phyloP scores from a whole-genome alignment of 305 asterid species.

The Fraxinus angustifolia region DNA sequence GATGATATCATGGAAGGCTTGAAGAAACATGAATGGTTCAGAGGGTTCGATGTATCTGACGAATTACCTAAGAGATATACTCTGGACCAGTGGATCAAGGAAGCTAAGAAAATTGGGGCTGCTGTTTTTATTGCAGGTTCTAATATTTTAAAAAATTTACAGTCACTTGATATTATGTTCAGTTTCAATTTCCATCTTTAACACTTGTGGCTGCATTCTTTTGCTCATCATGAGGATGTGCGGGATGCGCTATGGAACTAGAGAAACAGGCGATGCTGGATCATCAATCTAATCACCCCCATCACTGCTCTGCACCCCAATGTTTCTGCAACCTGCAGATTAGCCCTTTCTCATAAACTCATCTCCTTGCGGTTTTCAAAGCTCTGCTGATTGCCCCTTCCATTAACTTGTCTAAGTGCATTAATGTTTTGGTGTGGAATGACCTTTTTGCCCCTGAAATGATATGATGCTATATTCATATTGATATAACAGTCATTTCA shows the following conservation, averaged over 20 bases:
- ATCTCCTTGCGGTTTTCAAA: neutral
- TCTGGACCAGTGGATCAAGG: constrained; percentile 73
- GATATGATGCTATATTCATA: neutral
- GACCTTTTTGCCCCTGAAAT: neutral
- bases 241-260: neutral
- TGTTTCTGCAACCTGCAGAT: neutral
- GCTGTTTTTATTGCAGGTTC: constrained; percentile 87
- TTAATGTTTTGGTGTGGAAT: neutral
- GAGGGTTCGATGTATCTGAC: constrained; percentile 78
- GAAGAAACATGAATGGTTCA: constrained; percentile 65
- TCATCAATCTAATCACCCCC: neutral
- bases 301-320: neutral
- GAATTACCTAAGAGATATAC: constrained; percentile 58
- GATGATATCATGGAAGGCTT: constrained; percentile 64
- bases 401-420: neutral
- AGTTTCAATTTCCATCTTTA: neutral
- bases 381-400: neutral
- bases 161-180: neutral
- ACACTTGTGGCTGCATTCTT: neutral
- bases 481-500: neutral
- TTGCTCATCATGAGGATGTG: neutral
- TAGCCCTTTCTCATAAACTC: neutral
- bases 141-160: constrained; percentile 10
- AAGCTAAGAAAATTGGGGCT: constrained; percentile 71
- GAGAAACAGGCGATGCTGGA: neutral